Base-by-base conservation (phyloP, 495 filamentous ascomycete species). In the Penicilliopsis zonata region DNA sequence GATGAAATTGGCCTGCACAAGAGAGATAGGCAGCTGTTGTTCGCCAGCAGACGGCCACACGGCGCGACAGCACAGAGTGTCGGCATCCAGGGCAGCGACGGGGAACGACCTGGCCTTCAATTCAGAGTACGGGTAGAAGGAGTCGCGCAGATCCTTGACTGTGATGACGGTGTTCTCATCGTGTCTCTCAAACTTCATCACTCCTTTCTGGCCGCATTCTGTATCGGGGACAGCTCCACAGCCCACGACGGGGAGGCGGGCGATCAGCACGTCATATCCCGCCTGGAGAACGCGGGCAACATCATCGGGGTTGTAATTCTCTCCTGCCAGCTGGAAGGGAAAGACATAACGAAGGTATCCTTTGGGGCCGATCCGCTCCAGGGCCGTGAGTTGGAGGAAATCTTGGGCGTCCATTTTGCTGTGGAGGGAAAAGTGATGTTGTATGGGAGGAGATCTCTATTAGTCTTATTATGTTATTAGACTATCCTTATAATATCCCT, bases 1-100 rank as follows among this genome's bases (percentile, higher is more conserved):
- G 20, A 61, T 55, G 31, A 61, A 58, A 28, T 59, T 61, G 31
- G 55, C 55, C 37, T 59, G 57, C 10, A 49, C 33, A 6, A 52
- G 43, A 16, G 41, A 44, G 1, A 48, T 38, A 13, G 52, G 48
- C 19, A 56, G 34, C n/a, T n/a, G n/a, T 14, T 39, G 34, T 12
- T 55, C 50, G 4, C 48, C 50, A 1, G 46, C 36, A 6, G 30
- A 25, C n/a, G 54, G 52, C 50, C 51, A 56, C n/a, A 46, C 44
- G 18, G 40, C 46, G 9, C 46, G 36, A 8, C 40, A 40, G 32
- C 52, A 56, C 2, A 60, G 42, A 0, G 36, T 41, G 13, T 57
- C 46, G 9, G 40, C 50, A 16, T 53, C 40, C 28, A 61, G 52
- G n/a, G 32, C 38, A 1, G 48, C 37, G 2, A 51, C 34, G 3